Evolutionary conservation across 768 basidiomycete species (phyloP).

Genomic region (Termitomyces sp.): DNA sequence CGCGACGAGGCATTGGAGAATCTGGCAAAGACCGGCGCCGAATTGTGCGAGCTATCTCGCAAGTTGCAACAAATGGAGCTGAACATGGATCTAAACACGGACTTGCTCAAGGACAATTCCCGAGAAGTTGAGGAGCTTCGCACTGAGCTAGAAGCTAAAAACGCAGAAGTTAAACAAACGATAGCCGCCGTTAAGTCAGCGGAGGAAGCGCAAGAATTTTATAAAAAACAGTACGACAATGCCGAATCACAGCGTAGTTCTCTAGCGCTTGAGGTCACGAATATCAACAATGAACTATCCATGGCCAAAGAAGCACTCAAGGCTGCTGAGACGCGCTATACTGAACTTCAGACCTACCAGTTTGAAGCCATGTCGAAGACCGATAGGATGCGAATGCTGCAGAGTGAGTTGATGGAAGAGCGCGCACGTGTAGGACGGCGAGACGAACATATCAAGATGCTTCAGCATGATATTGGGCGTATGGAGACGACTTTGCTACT

Average conservation of each 20-base stretch:
- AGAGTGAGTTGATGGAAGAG: slow-evolving; percentile 63
- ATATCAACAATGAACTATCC: slow-evolving; percentile 55
- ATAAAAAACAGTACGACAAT: slow-evolving; percentile 42
- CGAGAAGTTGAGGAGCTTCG: slow-evolving; percentile 32
- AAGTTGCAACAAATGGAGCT: slow-evolving; percentile 24
- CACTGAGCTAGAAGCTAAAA: slow-evolving; percentile 26
- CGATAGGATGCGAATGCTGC: slow-evolving; percentile 49
- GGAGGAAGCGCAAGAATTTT: slow-evolving; percentile 30
- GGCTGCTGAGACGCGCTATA: slow-evolving; percentile 57
- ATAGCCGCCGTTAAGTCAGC: slow-evolving; percentile 23
- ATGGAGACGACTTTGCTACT: slow-evolving; percentile 70
- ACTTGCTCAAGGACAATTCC: slow-evolving; percentile 32
- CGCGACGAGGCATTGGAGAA: slow-evolving; percentile 9
- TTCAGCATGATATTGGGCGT: slow-evolving; percentile 74
- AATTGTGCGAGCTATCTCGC: slow-evolving; percentile 16
- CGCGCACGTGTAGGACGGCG: slow-evolving; percentile 59
- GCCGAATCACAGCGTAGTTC: slow-evolving; percentile 65
- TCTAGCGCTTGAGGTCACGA: slow-evolving; percentile 56
- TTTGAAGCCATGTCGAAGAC: slow-evolving; percentile 56
- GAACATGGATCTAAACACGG: slow-evolving; percentile 22
- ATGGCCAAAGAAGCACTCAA: slow-evolving; percentile 46
- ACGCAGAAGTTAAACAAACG: slow-evolving; percentile 24
- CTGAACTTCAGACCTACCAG: slow-evolving; percentile 58
- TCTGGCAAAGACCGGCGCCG: slow-evolving; percentile 14
- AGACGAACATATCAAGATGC: slow-evolving; percentile 71